These are phyloP conservation scores for Salicornia ramosissima DNA, from an alignment of 148 eudicot species.

Conservation along the genomic window DNA sequence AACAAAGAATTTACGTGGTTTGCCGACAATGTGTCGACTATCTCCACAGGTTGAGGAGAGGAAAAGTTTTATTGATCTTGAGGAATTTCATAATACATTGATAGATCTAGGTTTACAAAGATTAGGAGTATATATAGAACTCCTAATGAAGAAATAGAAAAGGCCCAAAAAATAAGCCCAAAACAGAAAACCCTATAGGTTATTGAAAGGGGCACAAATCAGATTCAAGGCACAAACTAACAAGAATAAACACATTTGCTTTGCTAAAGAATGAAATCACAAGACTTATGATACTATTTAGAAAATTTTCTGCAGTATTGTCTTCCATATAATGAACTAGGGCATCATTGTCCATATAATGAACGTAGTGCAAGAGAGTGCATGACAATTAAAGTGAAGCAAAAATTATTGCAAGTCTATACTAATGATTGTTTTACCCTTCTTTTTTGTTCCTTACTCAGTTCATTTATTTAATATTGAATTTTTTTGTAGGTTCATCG, in stretches of 20 bases:
- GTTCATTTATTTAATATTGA: constrained; percentile 10
- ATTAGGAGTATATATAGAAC: too few species aligned
- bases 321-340: neutral
- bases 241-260: neutral
- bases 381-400: neutral
- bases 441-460: constrained; percentile 1
- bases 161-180: too few species aligned
- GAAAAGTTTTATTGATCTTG: too few species aligned
- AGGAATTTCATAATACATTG: too few species aligned
- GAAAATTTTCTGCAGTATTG: neutral
- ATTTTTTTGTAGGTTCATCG: constrained; percentile 70
- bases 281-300: neutral
- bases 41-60: too few species aligned
- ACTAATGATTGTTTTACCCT: constrained; percentile 4
- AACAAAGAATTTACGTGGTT: too few species aligned
- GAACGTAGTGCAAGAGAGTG: neutral
- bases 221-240: too few species aligned
- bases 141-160: too few species aligned
- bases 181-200: too few species aligned
- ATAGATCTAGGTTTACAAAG: too few species aligned
- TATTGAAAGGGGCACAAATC: too few species aligned
- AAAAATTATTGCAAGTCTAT: neutral
- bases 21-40: too few species aligned
- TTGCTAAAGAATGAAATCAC: neutral
- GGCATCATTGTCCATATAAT: neutral